Evolutionary conservation across 169 alveolate genomes (phyloP).

Genomic region (Plasmodium cynomolgi): DNA sequence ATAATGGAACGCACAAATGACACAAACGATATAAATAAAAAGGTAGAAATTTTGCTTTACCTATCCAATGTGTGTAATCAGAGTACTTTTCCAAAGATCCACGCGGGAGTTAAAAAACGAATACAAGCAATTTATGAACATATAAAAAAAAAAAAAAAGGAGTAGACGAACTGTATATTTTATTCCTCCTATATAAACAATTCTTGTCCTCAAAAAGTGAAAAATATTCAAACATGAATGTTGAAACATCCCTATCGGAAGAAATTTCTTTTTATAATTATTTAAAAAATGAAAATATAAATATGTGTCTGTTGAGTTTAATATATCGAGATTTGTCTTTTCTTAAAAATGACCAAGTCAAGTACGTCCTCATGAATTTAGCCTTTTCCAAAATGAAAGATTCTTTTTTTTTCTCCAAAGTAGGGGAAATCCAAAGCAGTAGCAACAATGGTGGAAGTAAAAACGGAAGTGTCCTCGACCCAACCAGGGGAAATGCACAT

Average conservation of each 20-base stretch:
- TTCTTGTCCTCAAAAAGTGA: slow-evolving; percentile 45
- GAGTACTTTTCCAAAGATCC: not conserved
- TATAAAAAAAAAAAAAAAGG: slow-evolving; percentile 42
- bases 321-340: slow-evolving; percentile 74
- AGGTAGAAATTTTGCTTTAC: slow-evolving; percentile 45
- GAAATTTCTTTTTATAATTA: slow-evolving; percentile 68
- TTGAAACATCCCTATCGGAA: slow-evolving; percentile 26
- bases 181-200: slow-evolving; percentile 57
- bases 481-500: not conserved
- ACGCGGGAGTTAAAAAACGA: not conserved
- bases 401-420: slow-evolving; percentile 3
- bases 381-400: slow-evolving; percentile 56
- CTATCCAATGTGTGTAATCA: slow-evolving; percentile 29
- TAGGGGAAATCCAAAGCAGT: not conserved
- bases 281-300: slow-evolving; percentile 74
- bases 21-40: slow-evolving; percentile 60
- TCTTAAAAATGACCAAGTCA: slow-evolving; percentile 34
- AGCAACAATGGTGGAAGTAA: not conserved
- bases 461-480: not conserved
- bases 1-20: slow-evolving; percentile 17
- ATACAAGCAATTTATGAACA: slow-evolving; percentile 37
- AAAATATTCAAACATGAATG: slow-evolving; percentile 24
- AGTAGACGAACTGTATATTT: slow-evolving; percentile 32
- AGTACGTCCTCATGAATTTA: slow-evolving; percentile 66
- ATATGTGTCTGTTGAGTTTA: slow-evolving; percentile 67